phyloP scores from a whole-genome alignment of 768 basidiomycete species.

The Xanthoconium purpureum region DNA sequence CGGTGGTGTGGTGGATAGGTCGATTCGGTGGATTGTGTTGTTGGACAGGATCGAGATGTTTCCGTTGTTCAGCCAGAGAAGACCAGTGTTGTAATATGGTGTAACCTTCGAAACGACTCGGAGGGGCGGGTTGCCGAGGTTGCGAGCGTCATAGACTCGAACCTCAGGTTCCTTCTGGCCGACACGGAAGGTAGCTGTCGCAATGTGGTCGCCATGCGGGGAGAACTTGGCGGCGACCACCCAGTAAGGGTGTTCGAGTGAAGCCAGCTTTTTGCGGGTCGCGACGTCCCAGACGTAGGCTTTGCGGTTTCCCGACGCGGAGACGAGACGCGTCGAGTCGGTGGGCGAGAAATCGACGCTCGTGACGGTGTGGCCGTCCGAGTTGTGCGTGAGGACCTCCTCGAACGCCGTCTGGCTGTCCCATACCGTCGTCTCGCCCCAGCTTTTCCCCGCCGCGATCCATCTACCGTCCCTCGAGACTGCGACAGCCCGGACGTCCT shows the following conservation, averaged over 20 bases:
- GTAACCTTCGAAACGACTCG: not conserved
- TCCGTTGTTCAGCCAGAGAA: constrained; percentile 5
- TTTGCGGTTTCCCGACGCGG: constrained; percentile 3
- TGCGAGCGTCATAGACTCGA: constrained; percentile 5
- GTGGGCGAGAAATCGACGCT: constrained; percentile 13
- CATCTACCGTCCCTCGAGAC: constrained; percentile 4
- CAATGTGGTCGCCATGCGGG: constrained; percentile 6
- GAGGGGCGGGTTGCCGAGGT: not conserved
- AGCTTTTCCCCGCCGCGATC: constrained; percentile 10
- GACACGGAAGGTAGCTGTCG: constrained; percentile 8
- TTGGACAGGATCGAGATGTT: constrained; percentile 3
- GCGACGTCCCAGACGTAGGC: constrained; percentile 4
- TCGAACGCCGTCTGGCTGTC: not conserved
- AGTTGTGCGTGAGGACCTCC: not conserved
- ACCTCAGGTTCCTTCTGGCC: not conserved
- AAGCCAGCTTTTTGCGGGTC: not conserved
- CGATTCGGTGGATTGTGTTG: not conserved
- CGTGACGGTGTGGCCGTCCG: constrained; percentile 6
- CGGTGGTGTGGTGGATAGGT: not conserved
- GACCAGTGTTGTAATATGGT: constrained; percentile 12
- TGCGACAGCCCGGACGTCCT: constrained; percentile 7
- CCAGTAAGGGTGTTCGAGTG: constrained; percentile 3
- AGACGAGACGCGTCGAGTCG: constrained; percentile 2
- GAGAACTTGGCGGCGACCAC: constrained; percentile 15
- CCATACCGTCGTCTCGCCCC: constrained; percentile 12